Percentiles rank a stretch among this genome's conserved stretches.
These are phyloP conservation scores for Botrytis byssoidea DNA, from an alignment of 2,329 filamentous ascomycete species.

Conservation along the genomic window DNA sequence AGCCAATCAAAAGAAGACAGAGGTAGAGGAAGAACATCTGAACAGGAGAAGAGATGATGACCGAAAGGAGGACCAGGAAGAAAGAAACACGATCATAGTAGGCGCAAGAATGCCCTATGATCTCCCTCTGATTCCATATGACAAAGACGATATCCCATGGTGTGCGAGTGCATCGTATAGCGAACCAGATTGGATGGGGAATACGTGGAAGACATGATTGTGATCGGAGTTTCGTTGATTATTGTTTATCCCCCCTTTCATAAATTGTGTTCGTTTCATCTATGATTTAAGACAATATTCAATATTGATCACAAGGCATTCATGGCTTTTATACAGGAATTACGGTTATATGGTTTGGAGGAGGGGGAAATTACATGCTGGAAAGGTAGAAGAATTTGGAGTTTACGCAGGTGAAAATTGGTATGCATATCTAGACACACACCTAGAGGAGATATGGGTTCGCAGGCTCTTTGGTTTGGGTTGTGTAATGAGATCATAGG, in stretches of 20 bases:
- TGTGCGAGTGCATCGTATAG: conserved; percentile 60
- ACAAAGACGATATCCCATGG: conserved; percentile 68
- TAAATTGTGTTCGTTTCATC: neutral
- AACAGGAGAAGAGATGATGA: conserved; percentile 27
- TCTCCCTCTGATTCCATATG: conserved; percentile 69
- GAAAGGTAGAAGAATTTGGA: neutral
- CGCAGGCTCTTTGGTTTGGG: neutral
- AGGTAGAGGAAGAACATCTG: conserved; percentile 15
- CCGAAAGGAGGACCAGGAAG: conserved; percentile 16
- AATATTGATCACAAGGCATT: neutral
- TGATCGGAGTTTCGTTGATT: neutral
- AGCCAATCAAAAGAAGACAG: conserved; percentile 18
- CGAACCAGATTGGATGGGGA: conserved; percentile 54
- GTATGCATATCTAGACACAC: neutral
- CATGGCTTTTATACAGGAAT: neutral
- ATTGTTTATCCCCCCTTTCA: neutral
- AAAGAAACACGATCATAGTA: conserved; percentile 46
- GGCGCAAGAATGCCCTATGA: conserved; percentile 82
- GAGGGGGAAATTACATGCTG: too few relatives aligned
- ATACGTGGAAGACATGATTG: conserved; percentile 23
- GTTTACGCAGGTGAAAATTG: neutral
- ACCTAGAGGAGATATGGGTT: neutral
- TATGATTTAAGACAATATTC: neutral
- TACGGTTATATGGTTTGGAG: too few relatives aligned
- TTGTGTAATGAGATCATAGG: neutral